A percentile compares a stretch with the other conserved stretches of the same genome.
These are phyloP conservation scores for Thelephora aurantiotincta DNA, from an alignment of 768 basidiomycete genomes.

Conservation along the genomic window DNA sequence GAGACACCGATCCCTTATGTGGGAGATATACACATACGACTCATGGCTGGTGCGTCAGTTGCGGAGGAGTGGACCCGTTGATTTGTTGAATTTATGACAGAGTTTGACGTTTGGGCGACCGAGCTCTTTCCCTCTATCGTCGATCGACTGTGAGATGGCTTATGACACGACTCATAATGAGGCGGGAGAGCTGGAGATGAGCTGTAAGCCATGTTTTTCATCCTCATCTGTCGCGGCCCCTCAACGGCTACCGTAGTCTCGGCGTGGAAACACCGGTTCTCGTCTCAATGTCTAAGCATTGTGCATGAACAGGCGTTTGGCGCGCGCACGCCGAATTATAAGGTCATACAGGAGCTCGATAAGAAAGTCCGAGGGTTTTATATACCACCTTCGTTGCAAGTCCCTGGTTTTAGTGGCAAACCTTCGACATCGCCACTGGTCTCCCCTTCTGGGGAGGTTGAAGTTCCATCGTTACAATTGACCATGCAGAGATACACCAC, in stretches of 20 bases:
- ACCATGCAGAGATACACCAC: conserved; percentile 56
- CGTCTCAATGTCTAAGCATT: conserved; percentile 43
- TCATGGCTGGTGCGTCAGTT: conserved; percentile 44
- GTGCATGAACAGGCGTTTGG: conserved; percentile 61
- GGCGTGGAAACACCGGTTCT: conserved; percentile 59
- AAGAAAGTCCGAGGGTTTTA: conserved; percentile 51
- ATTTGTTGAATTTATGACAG: conserved; percentile 20
- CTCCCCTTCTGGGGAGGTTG: conserved; percentile 7
- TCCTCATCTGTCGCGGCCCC: neutral
- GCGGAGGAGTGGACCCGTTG: neutral
- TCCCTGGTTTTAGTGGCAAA: conserved; percentile 45
- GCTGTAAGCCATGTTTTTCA: conserved; percentile 27
- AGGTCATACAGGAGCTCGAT: conserved; percentile 48
- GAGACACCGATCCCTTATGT: conserved; percentile 44
- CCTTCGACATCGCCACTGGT: conserved; percentile 18
- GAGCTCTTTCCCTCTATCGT: conserved; percentile 43
- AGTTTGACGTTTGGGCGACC: conserved; percentile 61
- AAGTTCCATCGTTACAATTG: conserved; percentile 32
- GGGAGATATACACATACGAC: conserved; percentile 55
- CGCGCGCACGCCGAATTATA: conserved; percentile 45
- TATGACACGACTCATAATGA: conserved; percentile 29
- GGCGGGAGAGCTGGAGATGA: conserved; percentile 43
- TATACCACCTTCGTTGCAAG: conserved; percentile 48
- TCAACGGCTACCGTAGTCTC: conserved; percentile 25
- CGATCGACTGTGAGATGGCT: conserved; percentile 42